A percentile compares a stretch with the other conserved stretches of the same genome.
Conservation (phyloP, 345 rosid species). For the Ceriops decandra region DNA sequence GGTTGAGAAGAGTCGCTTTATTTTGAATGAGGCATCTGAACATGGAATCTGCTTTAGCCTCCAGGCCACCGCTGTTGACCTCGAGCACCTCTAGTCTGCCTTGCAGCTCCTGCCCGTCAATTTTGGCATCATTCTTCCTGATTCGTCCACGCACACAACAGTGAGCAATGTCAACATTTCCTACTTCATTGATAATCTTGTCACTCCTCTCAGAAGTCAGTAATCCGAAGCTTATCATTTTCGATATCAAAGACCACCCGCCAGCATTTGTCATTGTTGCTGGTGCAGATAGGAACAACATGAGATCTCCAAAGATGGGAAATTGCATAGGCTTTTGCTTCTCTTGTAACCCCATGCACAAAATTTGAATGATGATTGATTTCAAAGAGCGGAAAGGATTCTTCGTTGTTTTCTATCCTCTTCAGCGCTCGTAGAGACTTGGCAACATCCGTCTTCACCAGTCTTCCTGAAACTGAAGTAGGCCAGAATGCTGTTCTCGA, state of each 20-base stretch:
- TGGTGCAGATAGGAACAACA: conserved; percentile 40
- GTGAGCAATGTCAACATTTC: conserved; percentile 31
- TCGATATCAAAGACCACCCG: conserved; percentile 42
- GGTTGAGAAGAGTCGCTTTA: conserved; percentile 38
- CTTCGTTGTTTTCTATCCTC: conserved; percentile 28
- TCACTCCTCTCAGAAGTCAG: conserved; percentile 21
- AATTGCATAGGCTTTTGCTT: conserved; percentile 32
- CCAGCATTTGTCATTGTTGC: conserved; percentile 17
- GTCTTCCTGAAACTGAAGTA: conserved; percentile 59
- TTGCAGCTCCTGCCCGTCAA: conserved; percentile 28
- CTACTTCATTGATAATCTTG: conserved; percentile 42
- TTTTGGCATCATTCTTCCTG: conserved; percentile 12
- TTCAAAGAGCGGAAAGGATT: conserved; percentile 1
- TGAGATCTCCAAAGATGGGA: conserved; percentile 39
- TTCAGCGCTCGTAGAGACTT: conserved; percentile 42
- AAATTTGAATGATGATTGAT: conserved; percentile 22
- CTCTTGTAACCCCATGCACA: conserved; percentile 28
- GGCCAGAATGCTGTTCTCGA: conserved; percentile 33
- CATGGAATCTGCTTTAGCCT: conserved; percentile 31
- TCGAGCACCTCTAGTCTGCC: conserved; percentile 35
- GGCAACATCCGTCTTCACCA: conserved; percentile 38
- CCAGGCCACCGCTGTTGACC: conserved; percentile 26
- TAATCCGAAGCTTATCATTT: conserved; percentile 24
- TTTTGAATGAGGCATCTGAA: conserved; percentile 37
- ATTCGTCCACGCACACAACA: conserved; percentile 14